Evolutionary conservation across 208 protist genomes (phyloP), one percentile per base, ranked within the genome.

Genomic region (Polymyxa betae): DNA sequence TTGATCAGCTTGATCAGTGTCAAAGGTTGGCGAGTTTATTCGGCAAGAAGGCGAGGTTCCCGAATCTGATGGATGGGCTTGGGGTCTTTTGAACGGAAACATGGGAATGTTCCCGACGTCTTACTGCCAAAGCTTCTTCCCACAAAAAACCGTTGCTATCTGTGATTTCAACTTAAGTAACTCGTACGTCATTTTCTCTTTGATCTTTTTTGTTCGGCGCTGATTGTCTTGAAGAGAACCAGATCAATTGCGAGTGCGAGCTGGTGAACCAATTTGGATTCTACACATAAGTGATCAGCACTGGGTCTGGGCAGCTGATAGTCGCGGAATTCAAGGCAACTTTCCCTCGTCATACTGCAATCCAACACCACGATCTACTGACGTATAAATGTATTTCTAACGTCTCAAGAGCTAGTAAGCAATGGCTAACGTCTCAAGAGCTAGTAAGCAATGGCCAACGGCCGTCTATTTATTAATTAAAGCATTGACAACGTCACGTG

Each of bases 401-500:
- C 5, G 24, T 60, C 49, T 60, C n/a, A n/a, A n/a, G n/a, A n/a
- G n/a, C n/a, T n/a, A n/a, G n/a, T n/a, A n/a, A n/a, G n/a, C n/a
- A n/a, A n/a, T n/a, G n/a, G n/a, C n/a, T n/a, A n/a, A n/a, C n/a
- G n/a, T n/a, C n/a, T n/a, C n/a, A n/a, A n/a, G n/a, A n/a, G n/a
- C n/a, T n/a, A n/a, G n/a, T n/a, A n/a, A n/a, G n/a, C n/a, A n/a
- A n/a, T n/a, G n/a, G n/a, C n/a, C n/a, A n/a, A n/a, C n/a, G n/a
- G n/a, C n/a, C n/a, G n/a, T n/a, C n/a, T n/a, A n/a, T n/a, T n/a
- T n/a, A n/a, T n/a, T n/a, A n/a, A n/a, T n/a, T n/a, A n/a, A n/a
- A n/a, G n/a, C n/a, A n/a, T n/a, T 16, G 24, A 45, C 35, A 41
- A 38, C 43, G 43, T 92, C 90, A 93, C 10, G 88, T 16, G 0